A percentile compares a stretch with the other conserved stretches of the same genome.
These are phyloP conservation scores for Cladophialophora psammophila DNA, from an alignment of 2,329 filamentous ascomycete species.

Conservation along the genomic window DNA sequence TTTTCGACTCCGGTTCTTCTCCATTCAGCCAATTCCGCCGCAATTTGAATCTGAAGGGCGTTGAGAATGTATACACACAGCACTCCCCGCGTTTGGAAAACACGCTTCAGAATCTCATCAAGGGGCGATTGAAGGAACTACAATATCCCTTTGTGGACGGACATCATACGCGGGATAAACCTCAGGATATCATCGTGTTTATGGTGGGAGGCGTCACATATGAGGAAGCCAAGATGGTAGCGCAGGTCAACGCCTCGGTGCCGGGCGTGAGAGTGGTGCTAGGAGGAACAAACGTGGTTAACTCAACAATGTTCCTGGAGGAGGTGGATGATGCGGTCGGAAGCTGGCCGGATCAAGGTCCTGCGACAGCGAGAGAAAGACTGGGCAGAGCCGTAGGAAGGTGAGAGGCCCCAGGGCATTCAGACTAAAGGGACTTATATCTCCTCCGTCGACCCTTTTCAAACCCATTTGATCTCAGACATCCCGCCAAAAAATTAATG, in stretches of 20 bases:
- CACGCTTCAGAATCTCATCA: conserved; percentile 91
- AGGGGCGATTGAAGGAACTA: conserved; percentile 83
- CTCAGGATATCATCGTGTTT: conserved; percentile 94
- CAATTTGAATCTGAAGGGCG: conserved; percentile 78
- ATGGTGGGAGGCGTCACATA: conserved; percentile 94
- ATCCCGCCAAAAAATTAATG: background rate
- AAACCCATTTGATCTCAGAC: background rate
- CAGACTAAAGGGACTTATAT: background rate
- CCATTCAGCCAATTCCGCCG: conserved; percentile 90
- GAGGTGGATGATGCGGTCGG: conserved; percentile 89
- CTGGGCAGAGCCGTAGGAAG: conserved; percentile 56
- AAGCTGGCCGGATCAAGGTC: conserved; percentile 77
- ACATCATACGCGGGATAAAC: conserved; percentile 87
- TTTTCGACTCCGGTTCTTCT: conserved; percentile 82
- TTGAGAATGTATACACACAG: conserved; percentile 99
- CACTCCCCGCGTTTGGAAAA: conserved; percentile 87
- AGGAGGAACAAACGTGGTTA: conserved; percentile 87
- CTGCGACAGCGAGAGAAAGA: conserved; percentile 67
- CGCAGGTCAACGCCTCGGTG: conserved; percentile 89
- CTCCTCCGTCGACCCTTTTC: background rate
- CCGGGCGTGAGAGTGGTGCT: conserved; percentile 89
- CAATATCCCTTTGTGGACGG: conserved; percentile 95
- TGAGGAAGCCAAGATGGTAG: conserved; percentile 94
- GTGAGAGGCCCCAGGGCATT: conserved; percentile 11
- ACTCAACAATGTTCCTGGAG: conserved; percentile 84